Evolutionary conservation across 768 basidiomycete genomes (phyloP), one percentile per base, ranked within the genome.

Genomic region (Tylopilus sp.): DNA sequence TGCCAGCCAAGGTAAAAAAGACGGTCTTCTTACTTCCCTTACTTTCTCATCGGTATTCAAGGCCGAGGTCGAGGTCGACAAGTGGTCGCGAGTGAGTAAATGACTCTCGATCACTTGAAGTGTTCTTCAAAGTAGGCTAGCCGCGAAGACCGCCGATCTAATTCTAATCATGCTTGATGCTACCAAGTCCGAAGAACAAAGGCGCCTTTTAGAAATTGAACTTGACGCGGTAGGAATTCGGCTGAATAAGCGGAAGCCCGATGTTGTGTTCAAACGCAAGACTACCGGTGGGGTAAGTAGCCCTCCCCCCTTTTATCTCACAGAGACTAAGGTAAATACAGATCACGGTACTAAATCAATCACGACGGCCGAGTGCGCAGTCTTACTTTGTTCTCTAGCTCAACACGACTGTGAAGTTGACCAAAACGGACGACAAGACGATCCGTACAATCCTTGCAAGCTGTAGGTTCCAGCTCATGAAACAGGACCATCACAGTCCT

Each of bases 191-290:
- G 88, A 93, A 40, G 92, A 98, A 68, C 97, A 99, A 63, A 83
- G 86, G 49, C 74, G 81, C 44, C 76, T 95, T 53, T 74, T 98
- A 22, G 97, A 98, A 69, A 79, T 90, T 33, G 97, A 99, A 69
- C 75, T 99, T 17, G 97, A 99, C 63, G 91, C 95, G 5, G 95
- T 99, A 35, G 97, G 97, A 3, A 98, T 99, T 56, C 80, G 97
- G 41, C 69, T 99, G 56, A 99, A 99, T 73, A 89, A 88, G 62
- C 76, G 71, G 50, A 88, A 82, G 63, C 97, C 97, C 1, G 97
- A 99, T 65, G 85, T 98, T 6, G 89, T 97, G 2, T 95, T 98
- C 78, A 98, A 95, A 72, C 85, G 82, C 59, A 91, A 88, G 65
- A 86, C 89, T 4, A 93, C 91, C 6, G 94, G 95, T 43, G 95